Conservation (phyloP, 192 early-diverging fungal species). For the Jimgerdemannia flammicorona region DNA sequence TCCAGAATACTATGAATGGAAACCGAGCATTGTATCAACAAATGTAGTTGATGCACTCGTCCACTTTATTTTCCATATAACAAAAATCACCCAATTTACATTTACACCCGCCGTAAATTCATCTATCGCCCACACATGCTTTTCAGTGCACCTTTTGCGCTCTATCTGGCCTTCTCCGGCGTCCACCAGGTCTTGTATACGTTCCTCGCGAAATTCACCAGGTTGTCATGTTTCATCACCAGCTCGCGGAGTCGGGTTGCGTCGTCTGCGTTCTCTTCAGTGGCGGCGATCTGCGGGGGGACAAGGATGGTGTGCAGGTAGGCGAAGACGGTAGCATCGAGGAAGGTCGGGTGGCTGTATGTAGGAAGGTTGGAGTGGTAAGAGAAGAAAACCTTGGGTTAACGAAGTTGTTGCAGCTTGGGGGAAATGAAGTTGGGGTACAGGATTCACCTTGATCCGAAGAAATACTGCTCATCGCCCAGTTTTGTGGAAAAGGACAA, state of each 20-base stretch:
- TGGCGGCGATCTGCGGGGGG: conserved; percentile 14
- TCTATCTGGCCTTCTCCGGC: not conserved
- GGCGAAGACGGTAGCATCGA: conserved; percentile 58
- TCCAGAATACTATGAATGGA: no score
- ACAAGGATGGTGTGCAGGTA: conserved; percentile 54
- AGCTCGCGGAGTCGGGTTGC: conserved; percentile 39
- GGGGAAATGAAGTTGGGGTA: not conserved
- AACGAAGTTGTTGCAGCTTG: not conserved
- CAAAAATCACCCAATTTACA: no score
- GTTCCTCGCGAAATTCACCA: conserved; percentile 40
- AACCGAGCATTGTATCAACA: no score
- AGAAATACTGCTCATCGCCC: conserved; percentile 45
- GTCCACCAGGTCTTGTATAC: conserved; percentile 20
- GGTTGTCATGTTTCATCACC: conserved; percentile 46
- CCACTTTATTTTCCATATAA: no score
- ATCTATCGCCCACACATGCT: no score
- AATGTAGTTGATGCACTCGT: no score
- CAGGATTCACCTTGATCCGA: conserved; percentile 40
- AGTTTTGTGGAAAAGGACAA: conserved; percentile 46
- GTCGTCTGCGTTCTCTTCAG: conserved; percentile 19
- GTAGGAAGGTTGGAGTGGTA: not conserved
- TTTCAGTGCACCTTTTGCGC: no score
- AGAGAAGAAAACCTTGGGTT: no score
- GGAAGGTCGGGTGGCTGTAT: conserved; percentile 29
- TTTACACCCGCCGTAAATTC: no score